Evolutionary conservation across 1,284 basidiomycete species (phyloP).

Genomic region (Pseudozyma thailandica): DNA sequence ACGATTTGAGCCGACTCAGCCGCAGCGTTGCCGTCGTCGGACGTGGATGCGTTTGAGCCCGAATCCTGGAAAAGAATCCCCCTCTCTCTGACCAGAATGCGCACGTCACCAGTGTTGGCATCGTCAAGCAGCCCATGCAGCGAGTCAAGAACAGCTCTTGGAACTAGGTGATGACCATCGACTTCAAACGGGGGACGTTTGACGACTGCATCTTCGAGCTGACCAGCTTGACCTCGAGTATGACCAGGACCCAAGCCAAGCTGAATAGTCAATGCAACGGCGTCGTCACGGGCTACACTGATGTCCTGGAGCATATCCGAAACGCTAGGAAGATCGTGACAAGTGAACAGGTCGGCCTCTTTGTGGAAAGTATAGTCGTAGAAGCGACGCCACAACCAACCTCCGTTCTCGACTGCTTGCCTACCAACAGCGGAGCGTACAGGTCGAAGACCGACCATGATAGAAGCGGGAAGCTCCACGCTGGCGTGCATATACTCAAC

Average conservation of each 20-base stretch:
- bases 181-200: slow-evolving; percentile 49
- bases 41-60: slow-evolving; percentile 1
- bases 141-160: slow-evolving; percentile 45
- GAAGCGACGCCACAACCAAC: slow-evolving; percentile 52
- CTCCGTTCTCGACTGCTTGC: slow-evolving; percentile 21
- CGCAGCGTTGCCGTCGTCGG: slow-evolving; percentile 12
- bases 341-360: slow-evolving; percentile 56
- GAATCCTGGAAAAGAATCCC: slow-evolving; percentile 36
- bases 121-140: slow-evolving; percentile 59
- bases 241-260: slow-evolving; percentile 54
- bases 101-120: slow-evolving; percentile 61
- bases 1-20: slow-evolving; percentile 3
- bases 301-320: slow-evolving; percentile 46
- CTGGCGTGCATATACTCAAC: slow-evolving; percentile 50
- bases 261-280: slow-evolving; percentile 59
- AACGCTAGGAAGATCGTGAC: slow-evolving; percentile 54
- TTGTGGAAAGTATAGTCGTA: slow-evolving; percentile 47
- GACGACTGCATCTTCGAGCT: slow-evolving; percentile 9
- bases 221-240: slow-evolving; percentile 1
- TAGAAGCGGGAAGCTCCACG: slow-evolving; percentile 47
- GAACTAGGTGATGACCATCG: slow-evolving; percentile 49
- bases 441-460: slow-evolving; percentile 57
- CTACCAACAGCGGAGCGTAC: slow-evolving; percentile 15
- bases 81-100: slow-evolving; percentile 61
- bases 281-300: slow-evolving; percentile 42